Percentiles rank a stretch among this genome's conserved stretches.
Evolutionary conservation across 441 rosid genomes (phyloP).

Genomic region (Pelargonium fulgidum): DNA sequence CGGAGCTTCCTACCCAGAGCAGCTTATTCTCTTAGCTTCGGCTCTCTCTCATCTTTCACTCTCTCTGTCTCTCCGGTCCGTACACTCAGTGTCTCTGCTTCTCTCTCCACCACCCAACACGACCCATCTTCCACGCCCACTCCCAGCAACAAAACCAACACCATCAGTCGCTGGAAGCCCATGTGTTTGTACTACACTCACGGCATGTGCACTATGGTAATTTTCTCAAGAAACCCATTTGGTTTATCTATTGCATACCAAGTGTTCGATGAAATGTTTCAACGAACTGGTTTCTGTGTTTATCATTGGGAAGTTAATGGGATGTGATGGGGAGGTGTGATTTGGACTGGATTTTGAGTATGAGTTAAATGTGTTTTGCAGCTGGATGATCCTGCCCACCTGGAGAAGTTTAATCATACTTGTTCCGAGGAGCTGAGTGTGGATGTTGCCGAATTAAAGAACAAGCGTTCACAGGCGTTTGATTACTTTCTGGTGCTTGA

Average conservation of each 20-base stretch:
- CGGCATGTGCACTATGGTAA: slow-evolving; percentile 72
- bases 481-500: slow-evolving; percentile 76
- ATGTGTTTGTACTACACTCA: slow-evolving; percentile 84
- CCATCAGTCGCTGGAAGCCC: slow-evolving; percentile 47
- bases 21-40: slow-evolving; percentile 17
- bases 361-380: slow-evolving; percentile 26
- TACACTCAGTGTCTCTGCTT: slow-evolving; percentile 21
- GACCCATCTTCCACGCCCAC: slow-evolving; percentile 18
- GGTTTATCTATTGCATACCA: slow-evolving; percentile 6
- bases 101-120: slow-evolving; percentile 9
- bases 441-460: slow-evolving; percentile 33
- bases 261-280: slow-evolving; percentile 19
- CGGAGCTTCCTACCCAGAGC: slow-evolving; percentile 29
- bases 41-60: slow-evolving; percentile 21
- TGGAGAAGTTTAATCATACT: slow-evolving; percentile 69
- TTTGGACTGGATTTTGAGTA: slow-evolving; percentile 11
- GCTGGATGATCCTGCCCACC: slow-evolving; percentile 67
- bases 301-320: neutral
- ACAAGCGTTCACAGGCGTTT: slow-evolving; percentile 46
- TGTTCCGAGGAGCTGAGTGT: slow-evolving; percentile 51
- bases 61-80: slow-evolving; percentile 17
- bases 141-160: slow-evolving; percentile 14
- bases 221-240: neutral
- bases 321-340: neutral
- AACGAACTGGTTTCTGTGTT: neutral